Conservation (phyloP, 768 basidiomycete genomes). For the Amanita subjunquillea region DNA sequence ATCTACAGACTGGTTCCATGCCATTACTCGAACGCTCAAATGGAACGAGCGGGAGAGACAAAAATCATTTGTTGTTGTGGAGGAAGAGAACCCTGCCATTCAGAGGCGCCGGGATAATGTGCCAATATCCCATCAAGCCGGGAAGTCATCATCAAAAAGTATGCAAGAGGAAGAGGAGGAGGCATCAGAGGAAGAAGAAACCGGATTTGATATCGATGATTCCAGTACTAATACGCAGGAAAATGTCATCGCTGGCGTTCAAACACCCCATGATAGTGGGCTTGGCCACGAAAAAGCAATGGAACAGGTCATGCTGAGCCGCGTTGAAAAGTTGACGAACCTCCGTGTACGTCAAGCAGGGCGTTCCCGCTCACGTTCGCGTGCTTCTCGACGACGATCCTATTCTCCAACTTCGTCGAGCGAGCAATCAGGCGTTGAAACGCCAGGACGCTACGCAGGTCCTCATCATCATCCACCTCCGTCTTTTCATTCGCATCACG, state of each 20-base stretch:
- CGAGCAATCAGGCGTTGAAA: conserved; percentile 48
- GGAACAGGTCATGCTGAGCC: conserved; percentile 20
- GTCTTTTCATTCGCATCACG: conserved; percentile 33
- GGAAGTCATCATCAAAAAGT: conserved; percentile 18
- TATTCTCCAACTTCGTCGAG: conserved; percentile 17
- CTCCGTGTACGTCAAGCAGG: conserved; percentile 22
- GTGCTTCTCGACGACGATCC: neutral
- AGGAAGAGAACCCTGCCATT: conserved; percentile 55
- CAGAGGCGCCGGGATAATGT: conserved; percentile 5
- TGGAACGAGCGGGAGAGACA: conserved; percentile 99
- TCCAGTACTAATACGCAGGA: conserved; percentile 19
- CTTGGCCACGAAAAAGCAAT: conserved; percentile 3
- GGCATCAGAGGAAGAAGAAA: conserved; percentile 46
- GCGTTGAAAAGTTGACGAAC: conserved; percentile 20
- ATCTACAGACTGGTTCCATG: conserved; percentile 97
- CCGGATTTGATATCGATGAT: conserved; percentile 88
- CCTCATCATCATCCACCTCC: conserved; percentile 36
- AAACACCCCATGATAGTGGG: neutral
- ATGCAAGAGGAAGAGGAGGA: conserved; percentile 38
- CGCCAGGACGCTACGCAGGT: conserved; percentile 49
- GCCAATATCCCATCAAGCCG: conserved; percentile 24
- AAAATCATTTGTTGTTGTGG: conserved; percentile 97
- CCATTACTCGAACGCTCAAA: conserved; percentile 92
- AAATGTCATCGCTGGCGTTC: neutral
- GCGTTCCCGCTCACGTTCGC: conserved; percentile 11